Evolutionary conservation across 2,329 filamentous ascomycete genomes (phyloP).

Genomic region (Penicillium sp.): DNA sequence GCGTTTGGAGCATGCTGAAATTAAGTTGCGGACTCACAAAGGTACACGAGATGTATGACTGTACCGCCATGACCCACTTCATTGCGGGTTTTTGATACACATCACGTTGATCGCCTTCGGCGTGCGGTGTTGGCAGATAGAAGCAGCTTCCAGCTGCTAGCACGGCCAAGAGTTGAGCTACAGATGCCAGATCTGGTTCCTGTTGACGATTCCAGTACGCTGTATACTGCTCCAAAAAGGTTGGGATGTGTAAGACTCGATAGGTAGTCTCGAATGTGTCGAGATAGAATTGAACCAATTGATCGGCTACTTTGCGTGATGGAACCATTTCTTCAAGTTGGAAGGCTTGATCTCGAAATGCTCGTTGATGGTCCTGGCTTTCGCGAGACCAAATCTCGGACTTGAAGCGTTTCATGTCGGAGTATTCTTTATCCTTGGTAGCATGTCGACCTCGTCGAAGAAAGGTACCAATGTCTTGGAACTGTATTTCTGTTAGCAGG

Average conservation of each 20-base stretch:
- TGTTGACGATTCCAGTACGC: constrained; percentile 52
- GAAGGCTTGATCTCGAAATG: constrained; percentile 32
- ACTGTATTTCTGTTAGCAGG: constrained; percentile 17
- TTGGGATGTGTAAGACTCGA: constrained; percentile 60
- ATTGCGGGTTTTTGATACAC: constrained; percentile 51
- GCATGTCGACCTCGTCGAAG: constrained; percentile 21
- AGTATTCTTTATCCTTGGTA: constrained; percentile 23
- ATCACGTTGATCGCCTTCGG: constrained; percentile 18
- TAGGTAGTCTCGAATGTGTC: constrained; percentile 58
- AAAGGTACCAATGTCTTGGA: constrained; percentile 30
- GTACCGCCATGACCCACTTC: constrained; percentile 39
- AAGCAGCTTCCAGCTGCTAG: constrained; percentile 50
- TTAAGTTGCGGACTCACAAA: constrained; percentile 33
- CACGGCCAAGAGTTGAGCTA: constrained; percentile 44
- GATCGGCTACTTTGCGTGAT: constrained; percentile 45
- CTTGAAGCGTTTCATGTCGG: constrained; percentile 31
- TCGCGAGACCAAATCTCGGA: constrained; percentile 30
- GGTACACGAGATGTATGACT: constrained; percentile 35
- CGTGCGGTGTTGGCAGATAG: constrained; percentile 18
- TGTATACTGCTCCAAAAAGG: constrained; percentile 59
- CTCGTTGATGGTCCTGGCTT: constrained; percentile 28
- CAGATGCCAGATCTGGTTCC: constrained; percentile 47
- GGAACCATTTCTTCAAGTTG: constrained; percentile 47
- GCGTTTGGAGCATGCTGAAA: constrained; percentile 35
- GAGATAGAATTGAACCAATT: constrained; percentile 56